These are phyloP conservation scores for Penicillium hordei DNA, from an alignment of 2,329 filamentous ascomycete genomes.

Conservation along the genomic window DNA sequence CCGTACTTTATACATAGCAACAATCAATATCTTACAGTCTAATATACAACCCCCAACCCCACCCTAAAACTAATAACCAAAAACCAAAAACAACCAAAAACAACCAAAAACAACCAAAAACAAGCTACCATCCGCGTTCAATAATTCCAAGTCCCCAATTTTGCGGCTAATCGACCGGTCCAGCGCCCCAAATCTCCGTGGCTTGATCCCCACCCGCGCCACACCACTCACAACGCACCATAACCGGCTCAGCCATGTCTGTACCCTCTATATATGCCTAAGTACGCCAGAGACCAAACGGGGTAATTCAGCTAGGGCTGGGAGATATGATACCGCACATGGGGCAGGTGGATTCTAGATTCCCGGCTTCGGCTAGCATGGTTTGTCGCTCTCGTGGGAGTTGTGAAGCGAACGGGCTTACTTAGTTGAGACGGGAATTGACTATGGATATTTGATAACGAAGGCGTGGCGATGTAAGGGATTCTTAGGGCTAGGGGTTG, in stretches of 20 bases:
- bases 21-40: not conserved
- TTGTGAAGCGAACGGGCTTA: constrained; percentile 11
- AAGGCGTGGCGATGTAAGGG: constrained; percentile 1
- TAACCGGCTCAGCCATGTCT: constrained; percentile 2
- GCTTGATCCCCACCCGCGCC: constrained; percentile 6
- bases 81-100: too few species aligned
- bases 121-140: not conserved
- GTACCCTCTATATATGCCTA: not conserved
- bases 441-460: not conserved
- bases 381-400: not conserved
- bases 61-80: not conserved
- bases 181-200: constrained; percentile 4
- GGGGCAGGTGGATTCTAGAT: not conserved
- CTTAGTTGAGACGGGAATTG: constrained; percentile 2
- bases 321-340: constrained; percentile 8
- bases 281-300: not conserved
- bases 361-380: not conserved
- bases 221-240: constrained; percentile 6
- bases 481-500: not conserved
- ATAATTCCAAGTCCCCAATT: not conserved
- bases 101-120: not conserved
- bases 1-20: too few species aligned
- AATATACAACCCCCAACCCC: not conserved
- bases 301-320: not conserved
- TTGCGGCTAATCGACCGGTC: constrained; percentile 11